Base-by-base conservation (phyloP, 306 rosid genomes). In the Cucurbita maxima region DNA sequence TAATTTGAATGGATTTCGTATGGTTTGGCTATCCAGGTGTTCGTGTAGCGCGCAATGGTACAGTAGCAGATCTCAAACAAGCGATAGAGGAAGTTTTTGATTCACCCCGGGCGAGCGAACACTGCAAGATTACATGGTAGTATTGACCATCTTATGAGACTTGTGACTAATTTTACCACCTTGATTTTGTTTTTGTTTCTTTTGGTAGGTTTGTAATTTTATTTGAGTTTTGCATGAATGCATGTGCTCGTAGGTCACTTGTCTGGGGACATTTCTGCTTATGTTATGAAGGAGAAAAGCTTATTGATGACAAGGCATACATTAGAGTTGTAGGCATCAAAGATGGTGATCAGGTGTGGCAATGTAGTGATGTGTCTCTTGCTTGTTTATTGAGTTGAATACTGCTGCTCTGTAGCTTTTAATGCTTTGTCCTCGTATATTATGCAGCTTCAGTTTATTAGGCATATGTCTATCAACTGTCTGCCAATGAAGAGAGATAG, bases 191-290 rank as follows among this genome's bases (percentile, higher is more conserved):
- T 66, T 48, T 76, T 34, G 19, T 77, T 59, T 10, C 14, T 73
- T 51, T 50, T 16, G 13, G 25, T 73, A 45, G 58, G 0, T 16
- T 55, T 40, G 19, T 30, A 2, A 18, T 45, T 47, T 6, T 47
- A 14, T 37, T 47, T 19, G 53, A 20, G 55, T 44, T 44, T 11
- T 66, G 1, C 18, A 5, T 20, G 38, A 10, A 19, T 57, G 50
- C 72, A 10, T 19, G 41, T 64, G 66, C 34, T 25, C 18, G 52
- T 72, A 85, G 88, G 88, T 80, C 81, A 79, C 75, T 77, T 15
- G 84, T 82, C 25, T 85, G 86, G 88, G 88, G 84, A 50, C 83
- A 85, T 67, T 85, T 85, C 76, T 85, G 88, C 81, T 78, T 85
- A 30, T 60, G 86, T 71, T 81, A 82, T 70, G 76, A 76, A 52